Conservation (phyloP, 805 yeast genomes). For the Metschnikowia arizonensis region DNA sequence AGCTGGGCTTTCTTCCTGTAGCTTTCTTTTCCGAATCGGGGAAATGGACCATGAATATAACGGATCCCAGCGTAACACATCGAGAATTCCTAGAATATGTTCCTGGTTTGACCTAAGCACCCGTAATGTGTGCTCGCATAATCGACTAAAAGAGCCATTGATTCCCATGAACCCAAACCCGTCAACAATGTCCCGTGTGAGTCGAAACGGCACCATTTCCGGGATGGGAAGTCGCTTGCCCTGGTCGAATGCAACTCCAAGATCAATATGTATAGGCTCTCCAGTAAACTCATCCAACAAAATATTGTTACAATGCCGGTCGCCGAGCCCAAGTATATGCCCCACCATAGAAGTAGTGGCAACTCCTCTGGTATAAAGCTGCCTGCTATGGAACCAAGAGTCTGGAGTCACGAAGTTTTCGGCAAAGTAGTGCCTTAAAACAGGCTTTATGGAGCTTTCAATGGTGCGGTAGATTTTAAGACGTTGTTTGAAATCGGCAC, state of each 20-base stretch:
- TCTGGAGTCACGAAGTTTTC: conserved; percentile 62
- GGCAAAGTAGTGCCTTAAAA: conserved; percentile 65
- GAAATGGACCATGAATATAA: conserved; percentile 88
- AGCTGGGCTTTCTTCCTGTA: conserved; percentile 41
- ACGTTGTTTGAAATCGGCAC: conserved; percentile 41
- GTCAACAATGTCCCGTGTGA: conserved; percentile 87
- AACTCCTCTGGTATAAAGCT: conserved; percentile 66
- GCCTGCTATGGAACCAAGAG: conserved; percentile 67
- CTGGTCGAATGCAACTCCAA: conserved; percentile 96
- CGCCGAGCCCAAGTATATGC: conserved; percentile 86
- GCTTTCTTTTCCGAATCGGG: conserved; percentile 56
- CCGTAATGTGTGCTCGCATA: conserved; percentile 68
- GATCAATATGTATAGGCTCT: conserved; percentile 91
- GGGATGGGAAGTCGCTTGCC: conserved; percentile 83
- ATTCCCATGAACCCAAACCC: conserved; percentile 89
- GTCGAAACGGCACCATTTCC: conserved; percentile 88
- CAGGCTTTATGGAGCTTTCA: conserved; percentile 54
- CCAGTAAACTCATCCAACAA: conserved; percentile 77
- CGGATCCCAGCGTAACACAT: conserved; percentile 89
- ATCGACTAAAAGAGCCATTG: conserved; percentile 67
- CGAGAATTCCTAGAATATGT: conserved; percentile 73
- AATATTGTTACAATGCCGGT: conserved; percentile 89
- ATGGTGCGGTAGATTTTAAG: conserved; percentile 46
- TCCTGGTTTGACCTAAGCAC: conserved; percentile 63
- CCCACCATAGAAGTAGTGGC: conserved; percentile 89